These are phyloP conservation scores for Penicillium decumbens DNA, from an alignment of 2,329 filamentous ascomycete species.

Conservation along the genomic window DNA sequence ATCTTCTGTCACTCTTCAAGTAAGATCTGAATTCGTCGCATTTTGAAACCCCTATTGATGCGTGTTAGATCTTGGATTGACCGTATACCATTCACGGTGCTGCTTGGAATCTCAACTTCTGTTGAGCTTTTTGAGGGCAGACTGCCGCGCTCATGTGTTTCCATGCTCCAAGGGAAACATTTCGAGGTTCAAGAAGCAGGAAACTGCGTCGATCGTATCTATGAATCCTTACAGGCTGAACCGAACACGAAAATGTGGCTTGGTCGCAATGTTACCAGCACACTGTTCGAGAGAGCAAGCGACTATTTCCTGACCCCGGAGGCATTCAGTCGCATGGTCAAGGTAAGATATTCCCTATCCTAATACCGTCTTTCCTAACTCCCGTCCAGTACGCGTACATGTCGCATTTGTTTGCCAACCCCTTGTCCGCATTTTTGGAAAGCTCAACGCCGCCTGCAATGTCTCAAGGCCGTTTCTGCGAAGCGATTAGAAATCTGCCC, in stretches of 20 bases:
- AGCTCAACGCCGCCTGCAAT: conserved; percentile 19
- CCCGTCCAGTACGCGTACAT: conserved; percentile 55
- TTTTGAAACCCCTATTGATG: conserved; percentile 19
- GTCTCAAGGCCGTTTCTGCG: conserved; percentile 44
- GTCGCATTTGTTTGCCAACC: conserved; percentile 61
- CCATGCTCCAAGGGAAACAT: conserved; percentile 50
- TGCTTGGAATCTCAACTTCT: conserved; percentile 61
- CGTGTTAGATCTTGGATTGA: conserved; percentile 54
- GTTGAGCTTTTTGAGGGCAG: conserved; percentile 58
- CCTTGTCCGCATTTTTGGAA: conserved; percentile 50
- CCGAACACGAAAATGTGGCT: conserved; percentile 45
- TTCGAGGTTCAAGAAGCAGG: conserved; percentile 52
- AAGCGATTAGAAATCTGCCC: conserved; percentile 53
- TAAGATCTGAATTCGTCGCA: conserved; percentile 26
- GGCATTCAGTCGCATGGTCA: conserved; percentile 50
- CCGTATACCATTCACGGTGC: conserved; percentile 56
- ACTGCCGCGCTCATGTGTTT: conserved; percentile 51
- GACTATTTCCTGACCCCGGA: conserved; percentile 59
- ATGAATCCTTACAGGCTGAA: conserved; percentile 36
- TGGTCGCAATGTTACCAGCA: conserved; percentile 50
- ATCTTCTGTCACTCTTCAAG: conserved; percentile 46
- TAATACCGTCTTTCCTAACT: conserved; percentile 17
- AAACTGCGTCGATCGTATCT: conserved; percentile 43
- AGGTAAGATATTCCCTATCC: conserved; percentile 33
- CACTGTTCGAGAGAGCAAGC: conserved; percentile 53